phyloP scores from a whole-genome alignment of 108 stramenopile genomes.

The Skeletonema grethae region DNA sequence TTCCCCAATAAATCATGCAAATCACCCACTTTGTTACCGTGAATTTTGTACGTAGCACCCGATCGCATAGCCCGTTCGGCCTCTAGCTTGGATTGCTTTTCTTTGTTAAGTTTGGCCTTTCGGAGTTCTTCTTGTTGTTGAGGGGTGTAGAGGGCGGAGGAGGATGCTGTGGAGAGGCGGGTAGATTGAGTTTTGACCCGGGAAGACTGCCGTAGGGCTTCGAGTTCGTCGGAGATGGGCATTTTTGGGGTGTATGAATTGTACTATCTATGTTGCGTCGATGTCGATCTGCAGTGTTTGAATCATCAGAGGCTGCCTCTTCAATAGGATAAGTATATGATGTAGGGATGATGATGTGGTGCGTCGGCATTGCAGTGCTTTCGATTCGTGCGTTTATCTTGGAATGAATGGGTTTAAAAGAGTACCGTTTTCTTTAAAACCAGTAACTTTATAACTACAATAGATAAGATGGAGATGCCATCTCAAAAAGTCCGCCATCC shows the following conservation, averaged over 20 bases:
- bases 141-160: constrained; percentile 29
- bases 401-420: too few species aligned
- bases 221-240: constrained; percentile 39
- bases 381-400: too few species aligned
- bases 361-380: too few species aligned
- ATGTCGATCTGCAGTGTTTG: too few species aligned
- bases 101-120: constrained; percentile 15
- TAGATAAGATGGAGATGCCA: too few species aligned
- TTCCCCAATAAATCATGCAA: constrained; percentile 12
- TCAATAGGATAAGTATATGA: too few species aligned
- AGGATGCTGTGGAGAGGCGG: constrained; percentile 9
- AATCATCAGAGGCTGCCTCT: too few species aligned
- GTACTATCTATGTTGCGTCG: neutral
- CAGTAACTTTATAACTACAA: too few species aligned
- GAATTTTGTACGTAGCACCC: neutral
- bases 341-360: too few species aligned
- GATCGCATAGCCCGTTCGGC: constrained; percentile 15
- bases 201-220: constrained; percentile 42
- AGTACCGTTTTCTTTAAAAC: too few species aligned
- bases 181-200: constrained; percentile 22
- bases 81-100: constrained; percentile 22
- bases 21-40: constrained; percentile 1
- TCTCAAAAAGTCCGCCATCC: too few species aligned
- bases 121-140: constrained; percentile 30
- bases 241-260: neutral